Evolutionary conservation across 1,284 basidiomycete species (phyloP).

Genomic region (Cystobasidiaceae sp.): DNA sequence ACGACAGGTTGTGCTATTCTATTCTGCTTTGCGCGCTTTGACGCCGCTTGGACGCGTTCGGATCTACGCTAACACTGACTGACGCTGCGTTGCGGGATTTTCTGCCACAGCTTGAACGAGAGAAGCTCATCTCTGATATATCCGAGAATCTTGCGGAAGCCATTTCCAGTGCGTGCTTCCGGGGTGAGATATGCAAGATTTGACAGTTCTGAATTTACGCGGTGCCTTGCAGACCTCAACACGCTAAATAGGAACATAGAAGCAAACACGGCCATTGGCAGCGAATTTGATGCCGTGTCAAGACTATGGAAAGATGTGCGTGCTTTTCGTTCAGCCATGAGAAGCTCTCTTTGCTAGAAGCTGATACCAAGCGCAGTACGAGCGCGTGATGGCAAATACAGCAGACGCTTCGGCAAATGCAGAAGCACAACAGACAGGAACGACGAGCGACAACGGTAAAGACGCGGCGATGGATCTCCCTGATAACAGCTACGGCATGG

Average conservation of each 20-base stretch:
- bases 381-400: slow-evolving; percentile 15
- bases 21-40: not conserved
- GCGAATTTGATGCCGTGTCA: slow-evolving; percentile 18
- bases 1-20: not conserved
- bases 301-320: slow-evolving; percentile 24
- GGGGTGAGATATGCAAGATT: too few relatives aligned
- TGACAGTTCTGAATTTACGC: not conserved
- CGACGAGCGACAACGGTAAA: not conserved
- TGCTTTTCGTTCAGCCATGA: not conserved
- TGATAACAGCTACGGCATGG: slow-evolving; percentile 18
- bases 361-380: slow-evolving; percentile 12
- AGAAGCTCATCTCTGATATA: slow-evolving; percentile 23
- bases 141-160: slow-evolving; percentile 7
- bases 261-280: slow-evolving; percentile 21
- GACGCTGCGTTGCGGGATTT: too few relatives aligned
- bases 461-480: not conserved
- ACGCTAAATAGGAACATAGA: slow-evolving; percentile 27
- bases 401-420: not conserved
- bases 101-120: slow-evolving; percentile 3
- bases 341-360: not conserved
- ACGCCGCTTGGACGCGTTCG: too few relatives aligned
- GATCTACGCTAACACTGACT: not conserved
- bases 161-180: not conserved
- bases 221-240: not conserved
- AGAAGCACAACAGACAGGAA: not conserved